Percentiles rank a stretch among this genome's conserved stretches.
phyloP scores from a whole-genome alignment of 1,284 basidiomycete genomes.

The Heterobasidion parviporum region DNA sequence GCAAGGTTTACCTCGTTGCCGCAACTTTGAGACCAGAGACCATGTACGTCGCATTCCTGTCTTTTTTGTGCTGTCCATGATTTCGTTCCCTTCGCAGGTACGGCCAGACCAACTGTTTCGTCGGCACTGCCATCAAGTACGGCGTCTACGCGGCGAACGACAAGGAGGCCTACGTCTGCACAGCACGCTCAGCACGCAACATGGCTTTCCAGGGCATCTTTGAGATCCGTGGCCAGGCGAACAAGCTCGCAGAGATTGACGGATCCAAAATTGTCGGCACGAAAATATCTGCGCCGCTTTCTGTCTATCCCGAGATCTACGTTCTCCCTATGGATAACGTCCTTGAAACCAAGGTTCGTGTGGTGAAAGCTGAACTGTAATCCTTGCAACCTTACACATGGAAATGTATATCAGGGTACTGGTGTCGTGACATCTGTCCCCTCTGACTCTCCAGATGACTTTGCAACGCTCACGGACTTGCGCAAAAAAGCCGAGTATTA shows the following conservation, averaged over 20 bases:
- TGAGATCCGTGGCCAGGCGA: conserved; percentile 60
- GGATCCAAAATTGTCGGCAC: conserved; percentile 84
- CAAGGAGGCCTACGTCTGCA: conserved; percentile 85
- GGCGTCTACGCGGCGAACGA: conserved; percentile 87
- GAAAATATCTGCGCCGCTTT: conserved; percentile 85
- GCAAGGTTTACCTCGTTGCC: conserved; percentile 88
- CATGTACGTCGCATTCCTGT: conserved; percentile 51
- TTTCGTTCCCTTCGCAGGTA: conserved; percentile 47
- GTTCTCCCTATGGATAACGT: conserved; percentile 98
- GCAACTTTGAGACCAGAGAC: conserved; percentile 97
- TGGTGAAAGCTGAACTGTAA: no score
- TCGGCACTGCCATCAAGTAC: conserved; percentile 88
- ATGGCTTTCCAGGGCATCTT: conserved; percentile 95
- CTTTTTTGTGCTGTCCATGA: conserved; percentile 6
- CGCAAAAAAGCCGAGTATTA: conserved; percentile 98
- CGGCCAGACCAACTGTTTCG: conserved; percentile 98
- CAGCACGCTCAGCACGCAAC: conserved; percentile 87
- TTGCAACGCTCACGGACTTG: conserved; percentile 83
- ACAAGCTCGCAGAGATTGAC: conserved; percentile 68
- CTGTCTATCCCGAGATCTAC: conserved; percentile 81
- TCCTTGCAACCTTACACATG: neutral
- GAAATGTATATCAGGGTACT: conserved; percentile 57
- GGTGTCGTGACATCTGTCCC: conserved; percentile 98
- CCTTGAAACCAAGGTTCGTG: conserved; percentile 76
- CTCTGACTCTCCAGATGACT: conserved; percentile 98